Conservation (phyloP, 2,329 filamentous ascomycete genomes). For the Aaosphaeria pasadenensis region DNA sequence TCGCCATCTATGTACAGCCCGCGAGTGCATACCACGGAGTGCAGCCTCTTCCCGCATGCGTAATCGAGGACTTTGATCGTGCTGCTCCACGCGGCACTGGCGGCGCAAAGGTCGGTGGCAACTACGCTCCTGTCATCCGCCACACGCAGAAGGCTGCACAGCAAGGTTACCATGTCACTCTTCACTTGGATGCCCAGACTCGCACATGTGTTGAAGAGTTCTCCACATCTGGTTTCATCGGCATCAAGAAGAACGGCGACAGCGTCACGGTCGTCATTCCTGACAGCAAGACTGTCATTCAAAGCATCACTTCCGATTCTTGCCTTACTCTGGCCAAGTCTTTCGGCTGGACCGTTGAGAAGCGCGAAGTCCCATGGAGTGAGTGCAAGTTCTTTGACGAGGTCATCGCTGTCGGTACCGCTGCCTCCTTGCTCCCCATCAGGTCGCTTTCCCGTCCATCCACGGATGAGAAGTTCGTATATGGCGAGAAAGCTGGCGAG, state of each 20-base stretch:
- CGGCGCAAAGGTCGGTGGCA: conserved; percentile 35
- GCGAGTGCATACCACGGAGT: conserved; percentile 22
- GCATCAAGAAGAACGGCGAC: conserved; percentile 17
- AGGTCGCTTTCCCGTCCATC: conserved; percentile 5
- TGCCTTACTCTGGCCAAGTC: conserved; percentile 19
- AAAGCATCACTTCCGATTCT: conserved; percentile 28
- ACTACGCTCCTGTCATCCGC: conserved; percentile 37
- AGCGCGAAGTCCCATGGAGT: conserved; percentile 13
- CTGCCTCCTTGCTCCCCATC: conserved; percentile 14
- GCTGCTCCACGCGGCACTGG: conserved; percentile 34
- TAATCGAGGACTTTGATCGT: conserved; percentile 36
- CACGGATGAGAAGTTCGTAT: conserved; percentile 16
- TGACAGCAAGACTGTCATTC: conserved; percentile 23
- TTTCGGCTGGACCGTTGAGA: conserved; percentile 33
- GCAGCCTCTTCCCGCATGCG: conserved; percentile 19
- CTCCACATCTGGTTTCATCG: conserved; percentile 32
- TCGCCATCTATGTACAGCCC: conserved; percentile 31
- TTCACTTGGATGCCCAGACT: conserved; percentile 34
- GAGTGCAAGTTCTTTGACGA: conserved; percentile 16
- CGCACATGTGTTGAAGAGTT: conserved; percentile 36
- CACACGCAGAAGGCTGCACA: conserved; percentile 26
- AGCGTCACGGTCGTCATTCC: conserved; percentile 25
- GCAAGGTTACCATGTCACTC: conserved; percentile 30
- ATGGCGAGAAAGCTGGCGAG: conserved; percentile 8
- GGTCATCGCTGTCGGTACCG: conserved; percentile 20